phyloP scores from a whole-genome alignment of 139 green algal species.

The Chlamydomonas asymmetrica region DNA sequence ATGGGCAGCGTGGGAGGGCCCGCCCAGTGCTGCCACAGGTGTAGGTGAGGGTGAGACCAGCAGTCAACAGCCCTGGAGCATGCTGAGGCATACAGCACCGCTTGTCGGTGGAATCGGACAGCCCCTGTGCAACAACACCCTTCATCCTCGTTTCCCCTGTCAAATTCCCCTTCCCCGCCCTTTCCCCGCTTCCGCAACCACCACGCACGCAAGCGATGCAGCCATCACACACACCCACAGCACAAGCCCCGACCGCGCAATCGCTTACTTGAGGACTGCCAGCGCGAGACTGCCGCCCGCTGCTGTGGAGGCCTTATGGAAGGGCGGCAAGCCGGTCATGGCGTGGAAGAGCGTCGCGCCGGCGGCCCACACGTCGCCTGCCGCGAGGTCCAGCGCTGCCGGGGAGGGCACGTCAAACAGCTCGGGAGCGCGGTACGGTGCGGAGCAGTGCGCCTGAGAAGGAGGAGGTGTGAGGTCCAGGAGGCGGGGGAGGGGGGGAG shows the following conservation, averaged over 20 bases:
- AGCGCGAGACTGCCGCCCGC: conserved; percentile 81
- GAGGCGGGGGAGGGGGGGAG: neutral
- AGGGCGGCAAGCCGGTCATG: conserved; percentile 78
- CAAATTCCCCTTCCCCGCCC: neutral
- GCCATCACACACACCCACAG: too few species aligned
- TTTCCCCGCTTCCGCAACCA: neutral
- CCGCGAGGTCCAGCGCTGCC: conserved; percentile 63
- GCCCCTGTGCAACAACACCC: conserved; percentile 5
- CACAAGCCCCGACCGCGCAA: conserved; percentile 3
- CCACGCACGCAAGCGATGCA: too few species aligned
- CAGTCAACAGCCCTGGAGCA: too few species aligned
- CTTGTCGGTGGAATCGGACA: neutral
- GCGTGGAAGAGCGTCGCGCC: conserved; percentile 83
- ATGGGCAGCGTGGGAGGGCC: too few species aligned
- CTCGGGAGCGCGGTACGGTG: conserved; percentile 89
- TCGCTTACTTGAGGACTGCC: conserved; percentile 74
- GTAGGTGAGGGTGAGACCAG: too few species aligned
- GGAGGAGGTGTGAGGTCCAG: too few species aligned
- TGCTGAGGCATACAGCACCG: too few species aligned
- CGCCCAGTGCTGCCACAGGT: too few species aligned
- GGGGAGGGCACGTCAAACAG: conserved; percentile 85
- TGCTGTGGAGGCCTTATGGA: conserved; percentile 73
- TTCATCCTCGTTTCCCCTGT: neutral
- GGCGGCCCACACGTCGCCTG: conserved; percentile 81
- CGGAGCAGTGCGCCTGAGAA: conserved; percentile 74